A percentile compares a stretch with the other conserved stretches of the same genome.
Evolutionary conservation across 495 filamentous ascomycete genomes (phyloP).

Genomic region (Lichenothelia convexa): DNA sequence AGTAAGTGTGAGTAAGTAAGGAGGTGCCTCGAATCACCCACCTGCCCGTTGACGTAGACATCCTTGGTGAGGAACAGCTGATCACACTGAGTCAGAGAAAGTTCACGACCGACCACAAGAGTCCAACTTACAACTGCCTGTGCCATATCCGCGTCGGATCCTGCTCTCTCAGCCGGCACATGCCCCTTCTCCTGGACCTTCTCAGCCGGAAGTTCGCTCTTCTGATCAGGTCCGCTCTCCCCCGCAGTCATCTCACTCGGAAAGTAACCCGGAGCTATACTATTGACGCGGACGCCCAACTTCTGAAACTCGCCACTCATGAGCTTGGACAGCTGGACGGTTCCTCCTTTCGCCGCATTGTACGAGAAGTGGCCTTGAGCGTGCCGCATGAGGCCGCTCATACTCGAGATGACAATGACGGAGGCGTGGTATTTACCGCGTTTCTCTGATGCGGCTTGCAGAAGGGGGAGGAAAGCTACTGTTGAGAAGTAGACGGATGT

Average conservation of each 20-base stretch:
- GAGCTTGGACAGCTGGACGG: conserved; percentile 24
- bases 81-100: conserved; percentile 1
- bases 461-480: conserved; percentile 24
- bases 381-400: conserved; percentile 25
- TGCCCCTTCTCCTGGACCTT: conserved; percentile 29
- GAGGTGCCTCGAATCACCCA: too few species aligned
- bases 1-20: too few species aligned
- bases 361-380: conserved; percentile 27
- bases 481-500: conserved; percentile 27
- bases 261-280: conserved; percentile 37
- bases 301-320: conserved; percentile 32
- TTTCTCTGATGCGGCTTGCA: conserved; percentile 21
- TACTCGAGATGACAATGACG: conserved; percentile 26
- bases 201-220: conserved; percentile 30
- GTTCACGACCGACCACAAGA: conserved; percentile 1
- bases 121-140: conserved; percentile 24
- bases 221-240: conserved; percentile 33
- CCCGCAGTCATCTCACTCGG: conserved; percentile 45
- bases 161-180: conserved; percentile 25
- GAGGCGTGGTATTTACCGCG: conserved; percentile 22
- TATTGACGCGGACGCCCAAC: conserved; percentile 25
- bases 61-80: conserved; percentile 32
- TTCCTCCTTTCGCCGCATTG: conserved; percentile 26
- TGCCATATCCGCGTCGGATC: conserved; percentile 31
- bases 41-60: conserved; percentile 41